A percentile compares a stretch with the other conserved stretches of the same genome.
These are phyloP conservation scores for Sphagnum magellanicum DNA, from an alignment of 228 moss, liverwort and hornwort genomes.

Conservation along the genomic window DNA sequence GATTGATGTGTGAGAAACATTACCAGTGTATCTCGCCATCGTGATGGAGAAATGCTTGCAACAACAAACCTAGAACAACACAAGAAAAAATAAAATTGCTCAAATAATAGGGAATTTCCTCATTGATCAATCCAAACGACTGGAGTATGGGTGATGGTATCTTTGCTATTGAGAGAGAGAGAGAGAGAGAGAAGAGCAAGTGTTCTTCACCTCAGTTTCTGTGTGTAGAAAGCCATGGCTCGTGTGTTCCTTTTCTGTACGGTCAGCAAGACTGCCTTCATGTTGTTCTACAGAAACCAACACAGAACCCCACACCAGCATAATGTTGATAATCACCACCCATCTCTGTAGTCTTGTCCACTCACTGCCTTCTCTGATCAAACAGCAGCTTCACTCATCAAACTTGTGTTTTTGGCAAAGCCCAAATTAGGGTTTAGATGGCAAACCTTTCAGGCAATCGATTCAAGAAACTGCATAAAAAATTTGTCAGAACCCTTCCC, in stretches of 20 bases:
- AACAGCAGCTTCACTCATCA: background rate
- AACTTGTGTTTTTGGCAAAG: background rate
- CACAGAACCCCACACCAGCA: background rate
- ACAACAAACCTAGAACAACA: conserved; percentile 48
- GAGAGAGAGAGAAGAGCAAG: background rate
- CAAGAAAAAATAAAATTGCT: background rate
- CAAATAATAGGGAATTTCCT: background rate
- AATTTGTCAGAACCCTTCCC: conserved; percentile 89
- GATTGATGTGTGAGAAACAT: background rate
- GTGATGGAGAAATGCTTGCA: conserved; percentile 79
- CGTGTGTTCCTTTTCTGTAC: conserved; percentile 76
- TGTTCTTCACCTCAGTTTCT: conserved; percentile 58
- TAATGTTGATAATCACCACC: background rate
- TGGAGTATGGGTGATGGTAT: background rate
- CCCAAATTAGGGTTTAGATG: background rate
- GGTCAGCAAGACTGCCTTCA: conserved; percentile 84
- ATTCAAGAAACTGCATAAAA: conserved; percentile 86
- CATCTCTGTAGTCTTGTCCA: no score
- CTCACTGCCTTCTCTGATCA: background rate
- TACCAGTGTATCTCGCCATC: conserved; percentile 77
- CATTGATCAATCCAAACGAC: background rate
- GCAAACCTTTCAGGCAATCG: conserved; percentile 85
- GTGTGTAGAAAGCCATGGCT: conserved; percentile 74
- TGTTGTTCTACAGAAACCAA: conserved; percentile 41
- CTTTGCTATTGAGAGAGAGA: background rate